A percentile compares a stretch with the other conserved stretches of the same genome.
Conservation (phyloP, 768 basidiomycete genomes). For the Boletus coccyginus region DNA sequence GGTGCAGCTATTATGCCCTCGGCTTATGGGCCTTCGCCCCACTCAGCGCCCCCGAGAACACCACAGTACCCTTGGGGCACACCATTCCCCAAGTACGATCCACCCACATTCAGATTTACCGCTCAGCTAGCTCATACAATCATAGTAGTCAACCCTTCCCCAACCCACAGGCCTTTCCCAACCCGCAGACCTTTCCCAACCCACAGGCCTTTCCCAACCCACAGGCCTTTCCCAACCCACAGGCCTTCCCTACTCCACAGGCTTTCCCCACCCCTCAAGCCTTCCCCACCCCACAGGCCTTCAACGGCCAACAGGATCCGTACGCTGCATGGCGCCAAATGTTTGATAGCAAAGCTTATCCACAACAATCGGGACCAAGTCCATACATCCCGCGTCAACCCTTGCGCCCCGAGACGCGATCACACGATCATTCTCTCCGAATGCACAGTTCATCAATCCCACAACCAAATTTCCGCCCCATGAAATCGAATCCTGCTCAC, state of each 20-base stretch:
- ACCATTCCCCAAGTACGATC: conserved; percentile 16
- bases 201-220: conserved; percentile 8
- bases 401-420: conserved; percentile 5
- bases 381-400: conserved; percentile 30
- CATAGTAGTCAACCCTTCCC: conserved; percentile 5
- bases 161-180: neutral
- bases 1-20: conserved; percentile 15
- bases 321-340: conserved; percentile 6
- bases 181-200: neutral
- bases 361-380: conserved; percentile 23
- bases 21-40: conserved; percentile 13
- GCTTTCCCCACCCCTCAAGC: conserved; percentile 8
- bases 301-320: conserved; percentile 17
- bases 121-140: neutral
- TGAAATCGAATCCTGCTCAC: conserved; percentile 2
- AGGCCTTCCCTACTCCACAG: conserved; percentile 5
- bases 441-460: conserved; percentile 1
- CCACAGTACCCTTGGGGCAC: conserved; percentile 15
- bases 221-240: conserved; percentile 5
- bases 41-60: neutral
- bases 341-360: conserved; percentile 4
- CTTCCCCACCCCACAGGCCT: conserved; percentile 8
- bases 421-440: conserved; percentile 8
- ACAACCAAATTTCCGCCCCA: neutral
- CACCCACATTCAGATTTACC: neutral